These are phyloP conservation scores for Saccharomyces hybrid DNA, from an alignment of 1,139 yeast species.

Conservation along the genomic window DNA sequence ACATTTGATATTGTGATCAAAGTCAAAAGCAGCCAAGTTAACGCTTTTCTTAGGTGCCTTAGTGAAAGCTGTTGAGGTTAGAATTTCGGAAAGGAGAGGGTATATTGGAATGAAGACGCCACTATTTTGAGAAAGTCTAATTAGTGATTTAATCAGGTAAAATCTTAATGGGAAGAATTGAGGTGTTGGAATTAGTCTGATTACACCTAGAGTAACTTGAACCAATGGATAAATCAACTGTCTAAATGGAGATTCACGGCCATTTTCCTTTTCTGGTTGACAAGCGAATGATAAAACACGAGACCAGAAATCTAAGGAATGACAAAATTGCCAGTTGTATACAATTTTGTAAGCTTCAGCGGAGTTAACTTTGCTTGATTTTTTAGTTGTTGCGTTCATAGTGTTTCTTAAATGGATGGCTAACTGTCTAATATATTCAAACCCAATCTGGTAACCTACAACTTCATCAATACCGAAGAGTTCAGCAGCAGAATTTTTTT, in stretches of 20 bases:
- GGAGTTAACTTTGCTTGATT: slow-evolving; percentile 44
- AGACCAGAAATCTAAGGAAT: slow-evolving; percentile 95
- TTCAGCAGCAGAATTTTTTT: slow-evolving; percentile 83
- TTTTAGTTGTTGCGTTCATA: slow-evolving; percentile 60
- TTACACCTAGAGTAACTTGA: slow-evolving; percentile 89
- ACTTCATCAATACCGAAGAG: slow-evolving; percentile 68
- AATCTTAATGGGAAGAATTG: slow-evolving; percentile 93
- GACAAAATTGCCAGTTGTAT: slow-evolving; percentile 95
- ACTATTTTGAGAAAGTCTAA: slow-evolving; percentile 76
- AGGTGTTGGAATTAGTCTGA: slow-evolving; percentile 84
- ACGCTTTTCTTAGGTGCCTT: slow-evolving; percentile 54
- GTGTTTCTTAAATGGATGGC: slow-evolving; percentile 88
- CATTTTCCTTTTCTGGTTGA: slow-evolving; percentile 50
- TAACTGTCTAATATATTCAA: slow-evolving; percentile 85
- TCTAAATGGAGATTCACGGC: slow-evolving; percentile 63
- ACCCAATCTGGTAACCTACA: slow-evolving; percentile 79
- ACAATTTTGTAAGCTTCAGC: slow-evolving; percentile 47
- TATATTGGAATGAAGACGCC: slow-evolving; percentile 89
- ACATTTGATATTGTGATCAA: slow-evolving; percentile 77
- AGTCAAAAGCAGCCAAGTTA: slow-evolving; percentile 71
- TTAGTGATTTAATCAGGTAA: slow-evolving; percentile 72
- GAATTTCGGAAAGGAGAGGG: slow-evolving; percentile 76
- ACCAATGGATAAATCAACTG: slow-evolving; percentile 90
- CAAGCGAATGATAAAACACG: slow-evolving; percentile 70
- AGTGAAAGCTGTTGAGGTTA: slow-evolving; percentile 72